Conservation (phyloP, 257 asterid genomes). For the Forsythia suspensa region DNA sequence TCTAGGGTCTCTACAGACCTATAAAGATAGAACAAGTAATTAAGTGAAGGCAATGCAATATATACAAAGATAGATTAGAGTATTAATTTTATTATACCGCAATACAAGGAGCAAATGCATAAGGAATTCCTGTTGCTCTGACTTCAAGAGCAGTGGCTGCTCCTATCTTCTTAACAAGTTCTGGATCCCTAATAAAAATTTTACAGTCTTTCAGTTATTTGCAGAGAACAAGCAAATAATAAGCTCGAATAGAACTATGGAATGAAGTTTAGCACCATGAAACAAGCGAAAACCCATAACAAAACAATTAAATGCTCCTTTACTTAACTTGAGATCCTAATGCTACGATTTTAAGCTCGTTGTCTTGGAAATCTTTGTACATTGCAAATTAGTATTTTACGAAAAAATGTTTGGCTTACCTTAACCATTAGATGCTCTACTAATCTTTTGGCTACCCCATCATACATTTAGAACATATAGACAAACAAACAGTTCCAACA, state of each 20-base stretch:
- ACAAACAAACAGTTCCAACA: too few relatives aligned
- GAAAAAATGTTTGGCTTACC: too few relatives aligned
- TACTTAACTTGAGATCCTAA: too few relatives aligned
- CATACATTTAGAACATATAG: too few relatives aligned
- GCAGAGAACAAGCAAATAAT: not conserved
- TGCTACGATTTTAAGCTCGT: too few relatives aligned
- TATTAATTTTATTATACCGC: constrained; percentile 26
- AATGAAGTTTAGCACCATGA: too few relatives aligned
- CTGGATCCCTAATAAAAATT: constrained; percentile 26
- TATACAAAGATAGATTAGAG: not conserved
- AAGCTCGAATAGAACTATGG: not conserved
- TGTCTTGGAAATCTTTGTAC: too few relatives aligned
- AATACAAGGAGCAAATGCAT: constrained; percentile 39
- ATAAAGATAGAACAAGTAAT: not conserved
- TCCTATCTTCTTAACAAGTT: constrained; percentile 40
- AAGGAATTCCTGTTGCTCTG: constrained; percentile 42
- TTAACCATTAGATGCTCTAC: not conserved
- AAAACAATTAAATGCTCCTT: too few relatives aligned
- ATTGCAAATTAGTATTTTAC: too few relatives aligned
- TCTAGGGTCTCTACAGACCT: constrained; percentile 50
- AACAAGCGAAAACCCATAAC: too few relatives aligned
- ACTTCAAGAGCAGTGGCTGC: constrained; percentile 49
- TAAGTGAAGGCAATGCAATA: not conserved
- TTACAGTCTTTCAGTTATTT: not conserved
- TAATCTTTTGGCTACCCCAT: too few relatives aligned